phyloP scores from a whole-genome alignment of 495 filamentous ascomycete species.

The Thermothielavioides terrestris region DNA sequence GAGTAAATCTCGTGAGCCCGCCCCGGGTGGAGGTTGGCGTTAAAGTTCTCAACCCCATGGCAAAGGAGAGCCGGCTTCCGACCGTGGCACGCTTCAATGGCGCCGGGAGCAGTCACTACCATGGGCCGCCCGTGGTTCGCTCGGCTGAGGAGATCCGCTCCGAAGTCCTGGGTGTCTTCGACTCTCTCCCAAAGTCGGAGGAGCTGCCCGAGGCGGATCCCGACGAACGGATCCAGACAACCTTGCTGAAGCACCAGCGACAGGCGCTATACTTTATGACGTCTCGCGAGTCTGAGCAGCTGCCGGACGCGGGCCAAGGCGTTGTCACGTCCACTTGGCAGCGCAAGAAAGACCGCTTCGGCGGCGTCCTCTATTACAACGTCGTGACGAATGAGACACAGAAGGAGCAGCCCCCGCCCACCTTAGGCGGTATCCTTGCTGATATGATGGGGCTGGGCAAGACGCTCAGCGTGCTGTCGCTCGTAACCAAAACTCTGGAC shows the following conservation, averaged over 20 bases:
- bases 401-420: slow-evolving; percentile 56
- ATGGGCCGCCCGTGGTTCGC: slow-evolving; percentile 32
- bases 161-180: slow-evolving; percentile 82
- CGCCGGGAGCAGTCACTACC: slow-evolving; percentile 2
- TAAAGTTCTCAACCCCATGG: slow-evolving; percentile 56
- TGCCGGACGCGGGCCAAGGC: slow-evolving; percentile 30
- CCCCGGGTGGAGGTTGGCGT: slow-evolving; percentile 54
- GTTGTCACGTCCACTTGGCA: slow-evolving; percentile 70
- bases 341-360: slow-evolving; percentile 40
- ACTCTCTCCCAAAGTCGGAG: slow-evolving; percentile 63
- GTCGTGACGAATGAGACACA: slow-evolving; percentile 69
- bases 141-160: slow-evolving; percentile 76
- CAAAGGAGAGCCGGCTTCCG: slow-evolving; percentile 38
- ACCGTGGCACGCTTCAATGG: slow-evolving; percentile 10
- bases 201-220: slow-evolving; percentile 70
- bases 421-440: slow-evolving; percentile 80
- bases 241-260: slow-evolving; percentile 78
- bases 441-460: slow-evolving; percentile 99
- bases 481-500: slow-evolving; percentile 54
- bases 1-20: slow-evolving; percentile 57
- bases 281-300: slow-evolving; percentile 56
- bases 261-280: slow-evolving; percentile 87
- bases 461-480: slow-evolving; percentile 77
- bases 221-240: slow-evolving; percentile 51
- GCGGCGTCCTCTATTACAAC: slow-evolving; percentile 58